Evolutionary conservation across 306 rosid species (phyloP), one percentile per base, ranked within the genome.

Genomic region (Rubus idaeus): DNA sequence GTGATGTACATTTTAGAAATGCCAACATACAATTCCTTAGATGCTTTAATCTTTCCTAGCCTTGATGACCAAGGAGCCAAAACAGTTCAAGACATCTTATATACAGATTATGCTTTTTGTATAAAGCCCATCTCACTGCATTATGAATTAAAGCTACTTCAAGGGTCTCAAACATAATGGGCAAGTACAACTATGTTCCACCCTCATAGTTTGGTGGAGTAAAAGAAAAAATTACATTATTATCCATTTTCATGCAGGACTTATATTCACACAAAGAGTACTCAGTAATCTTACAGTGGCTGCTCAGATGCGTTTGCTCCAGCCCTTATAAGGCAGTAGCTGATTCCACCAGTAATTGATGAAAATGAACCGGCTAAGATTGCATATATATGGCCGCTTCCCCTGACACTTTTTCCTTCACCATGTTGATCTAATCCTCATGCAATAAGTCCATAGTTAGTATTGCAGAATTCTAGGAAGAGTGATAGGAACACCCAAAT

Each of bases 271-370:
- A 46, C 26, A 46, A 14, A 10, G 50, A 44, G 44, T 49, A 75
- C 52, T 26, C 4, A 57, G 68, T 40, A 69, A 79, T 81, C 96
- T 86, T 89, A 93, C 97, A 93, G 55, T 26, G 97, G 97, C 70
- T 90, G 96, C 50, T 90, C 90, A 18, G 94, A 92, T 76, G 88
- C 89, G 72, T 83, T 89, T 84, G 96, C 90, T 75, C 90, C 93
- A 47, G 91, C 96, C 84, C 89, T 84, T 73, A 85, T 89, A 66
- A 92, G 91, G 83, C 96, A 87, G 78, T 82, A 89, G 87, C 88
- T 90, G 60, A 87, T 69, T 77, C 94, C 97, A 73, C 97, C 92
- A 35, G 92, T 82, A 73, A 82, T 62, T 80, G 97, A 82, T 21
- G 96, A 86, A 77, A 90, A 78, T 63, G 86, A 61, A 81, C 92